A percentile compares a stretch with the other conserved stretches of the same genome.
phyloP scores from a whole-genome alignment of 2,329 filamentous ascomycete species.

The Cercospora sp. region DNA sequence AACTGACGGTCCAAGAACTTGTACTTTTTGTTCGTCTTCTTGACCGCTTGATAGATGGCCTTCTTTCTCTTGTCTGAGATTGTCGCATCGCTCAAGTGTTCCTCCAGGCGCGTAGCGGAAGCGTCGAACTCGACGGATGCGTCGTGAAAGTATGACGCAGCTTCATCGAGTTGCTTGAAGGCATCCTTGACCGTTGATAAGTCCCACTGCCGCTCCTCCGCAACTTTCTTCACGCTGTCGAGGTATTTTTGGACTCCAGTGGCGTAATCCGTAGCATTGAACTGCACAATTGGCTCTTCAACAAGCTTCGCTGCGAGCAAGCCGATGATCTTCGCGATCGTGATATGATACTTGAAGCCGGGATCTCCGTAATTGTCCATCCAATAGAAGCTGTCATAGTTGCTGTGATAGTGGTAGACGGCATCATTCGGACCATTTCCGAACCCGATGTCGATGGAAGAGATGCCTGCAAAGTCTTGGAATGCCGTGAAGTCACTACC shows the following conservation, averaged over 20 bases:
- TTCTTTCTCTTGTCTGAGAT: constrained; percentile 53
- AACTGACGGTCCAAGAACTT: constrained; percentile 82
- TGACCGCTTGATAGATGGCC: constrained; percentile 49
- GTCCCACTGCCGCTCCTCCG: constrained; percentile 22
- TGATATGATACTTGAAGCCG: constrained; percentile 58
- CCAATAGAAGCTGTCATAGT: constrained; percentile 83
- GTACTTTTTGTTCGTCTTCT: constrained; percentile 73
- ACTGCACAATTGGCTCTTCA: constrained; percentile 50
- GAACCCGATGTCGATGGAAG: constrained; percentile 52
- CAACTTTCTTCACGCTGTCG: constrained; percentile 42
- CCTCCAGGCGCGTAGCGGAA: constrained; percentile 42
- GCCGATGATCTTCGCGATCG: constrained; percentile 50
- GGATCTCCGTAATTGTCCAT: constrained; percentile 76
- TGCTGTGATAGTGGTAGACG: constrained; percentile 76
- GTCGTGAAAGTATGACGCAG: constrained; percentile 52
- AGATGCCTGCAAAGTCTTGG: constrained; percentile 55
- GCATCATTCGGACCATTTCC: constrained; percentile 42
- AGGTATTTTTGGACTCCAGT: constrained; percentile 46
- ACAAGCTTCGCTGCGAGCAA: constrained; percentile 49
- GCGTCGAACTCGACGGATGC: constrained; percentile 55
- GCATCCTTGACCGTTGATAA: constrained; percentile 28
- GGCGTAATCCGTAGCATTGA: constrained; percentile 52
- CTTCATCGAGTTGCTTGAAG: constrained; percentile 51
- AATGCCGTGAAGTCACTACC: constrained; percentile 56
- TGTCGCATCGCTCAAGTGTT: constrained; percentile 45